Percentiles rank a stretch among this genome's conserved stretches.
phyloP scores from a whole-genome alignment of 2,329 filamentous ascomycete species.

The Ambrosiella xylebori region DNA sequence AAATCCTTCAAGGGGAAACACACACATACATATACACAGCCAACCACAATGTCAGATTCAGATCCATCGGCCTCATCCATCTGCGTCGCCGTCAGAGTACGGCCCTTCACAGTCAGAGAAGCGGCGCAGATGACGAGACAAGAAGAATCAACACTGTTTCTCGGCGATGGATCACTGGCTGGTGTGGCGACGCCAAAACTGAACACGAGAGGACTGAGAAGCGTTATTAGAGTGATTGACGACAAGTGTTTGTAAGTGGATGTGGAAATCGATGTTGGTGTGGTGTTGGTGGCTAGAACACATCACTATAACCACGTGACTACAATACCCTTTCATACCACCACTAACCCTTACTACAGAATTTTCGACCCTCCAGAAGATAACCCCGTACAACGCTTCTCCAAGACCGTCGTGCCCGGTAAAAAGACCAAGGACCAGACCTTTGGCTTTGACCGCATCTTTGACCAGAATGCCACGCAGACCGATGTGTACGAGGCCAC shows the following conservation, averaged over 20 bases:
- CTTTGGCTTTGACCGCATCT: slow-evolving; percentile 90
- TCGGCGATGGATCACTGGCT: slow-evolving; percentile 95
- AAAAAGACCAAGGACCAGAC: slow-evolving; percentile 96
- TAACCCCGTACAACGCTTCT: slow-evolving; percentile 76
- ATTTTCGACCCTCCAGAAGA: slow-evolving; percentile 96
- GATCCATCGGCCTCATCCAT: slow-evolving; percentile 40
- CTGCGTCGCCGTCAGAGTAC: slow-evolving; percentile 49
- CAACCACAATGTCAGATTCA: slow-evolving; percentile 10
- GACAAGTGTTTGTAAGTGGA: slow-evolving; percentile 79
- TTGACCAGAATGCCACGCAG: slow-evolving; percentile 87
- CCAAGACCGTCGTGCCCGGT: slow-evolving; percentile 63
- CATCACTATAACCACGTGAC: too few relatives aligned
- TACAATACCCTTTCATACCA: background rate
- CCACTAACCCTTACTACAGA: slow-evolving; percentile 28
- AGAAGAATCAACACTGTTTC: slow-evolving; percentile 77
- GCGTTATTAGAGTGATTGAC: slow-evolving; percentile 91
- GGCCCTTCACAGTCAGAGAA: slow-evolving; percentile 71
- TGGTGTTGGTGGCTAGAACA: background rate
- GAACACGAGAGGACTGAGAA: slow-evolving; percentile 67
- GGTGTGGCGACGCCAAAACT: slow-evolving; percentile 70
- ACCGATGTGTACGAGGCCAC: slow-evolving; percentile 91
- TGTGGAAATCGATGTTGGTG: background rate
- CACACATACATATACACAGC: background rate
- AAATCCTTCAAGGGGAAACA: background rate
- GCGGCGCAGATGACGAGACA: slow-evolving; percentile 69